phyloP scores from a whole-genome alignment of 2,329 filamentous ascomycete species.

The Penicillium sp. region DNA sequence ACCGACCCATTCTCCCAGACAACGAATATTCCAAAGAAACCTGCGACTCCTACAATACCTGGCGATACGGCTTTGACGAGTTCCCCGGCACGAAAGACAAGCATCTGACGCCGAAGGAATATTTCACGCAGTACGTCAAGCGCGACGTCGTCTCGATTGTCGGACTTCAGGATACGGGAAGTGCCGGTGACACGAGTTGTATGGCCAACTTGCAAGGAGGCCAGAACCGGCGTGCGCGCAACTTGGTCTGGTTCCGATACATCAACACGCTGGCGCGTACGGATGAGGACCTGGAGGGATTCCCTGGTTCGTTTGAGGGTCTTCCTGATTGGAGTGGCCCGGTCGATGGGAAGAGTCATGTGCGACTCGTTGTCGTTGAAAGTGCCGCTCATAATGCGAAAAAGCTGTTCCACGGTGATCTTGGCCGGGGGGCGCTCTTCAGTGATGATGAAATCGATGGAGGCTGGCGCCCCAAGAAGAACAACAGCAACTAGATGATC shows the following conservation, averaged over 20 bases:
- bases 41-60: slow-evolving; percentile 10
- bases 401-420: slow-evolving; percentile 7
- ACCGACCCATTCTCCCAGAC: slow-evolving; percentile 13
- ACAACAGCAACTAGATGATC: not conserved
- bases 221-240: slow-evolving; percentile 12
- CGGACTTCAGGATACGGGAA: slow-evolving; percentile 13
- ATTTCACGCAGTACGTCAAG: slow-evolving; percentile 14
- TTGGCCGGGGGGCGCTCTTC: slow-evolving; percentile 12
- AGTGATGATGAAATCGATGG: slow-evolving; percentile 7
- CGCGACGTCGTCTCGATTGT: slow-evolving; percentile 17
- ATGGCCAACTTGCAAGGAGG: slow-evolving; percentile 16
- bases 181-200: slow-evolving; percentile 14
- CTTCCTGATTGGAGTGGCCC: slow-evolving; percentile 15
- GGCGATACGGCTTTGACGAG: slow-evolving; percentile 16
- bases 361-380: slow-evolving; percentile 14
- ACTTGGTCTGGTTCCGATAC: slow-evolving; percentile 18
- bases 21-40: not conserved
- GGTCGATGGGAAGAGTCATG: slow-evolving; percentile 9
- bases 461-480: slow-evolving; percentile 12
- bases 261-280: slow-evolving; percentile 16
- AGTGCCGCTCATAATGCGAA: slow-evolving; percentile 13
- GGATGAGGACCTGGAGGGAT: slow-evolving; percentile 13
- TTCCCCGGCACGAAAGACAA: slow-evolving; percentile 13
- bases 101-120: slow-evolving; percentile 11
- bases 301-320: slow-evolving; percentile 13